phyloP scores from a whole-genome alignment of 208 protist species.

The Acanthamoeba healyi region DNA sequence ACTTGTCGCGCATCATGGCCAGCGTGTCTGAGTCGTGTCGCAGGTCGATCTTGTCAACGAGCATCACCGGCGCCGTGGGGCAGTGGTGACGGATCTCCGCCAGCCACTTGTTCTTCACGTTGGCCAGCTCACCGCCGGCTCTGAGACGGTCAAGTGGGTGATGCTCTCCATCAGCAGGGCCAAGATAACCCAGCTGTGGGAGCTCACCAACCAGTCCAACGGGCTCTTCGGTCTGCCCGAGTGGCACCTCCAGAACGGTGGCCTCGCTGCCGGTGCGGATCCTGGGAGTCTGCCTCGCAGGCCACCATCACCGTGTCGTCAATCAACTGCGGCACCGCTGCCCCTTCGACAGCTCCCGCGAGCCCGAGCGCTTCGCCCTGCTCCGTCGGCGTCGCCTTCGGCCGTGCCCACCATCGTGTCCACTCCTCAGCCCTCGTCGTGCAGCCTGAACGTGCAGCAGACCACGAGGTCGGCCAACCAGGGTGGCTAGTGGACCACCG shows the following conservation, averaged over 20 bases:
- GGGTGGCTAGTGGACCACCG: conserved; percentile 10
- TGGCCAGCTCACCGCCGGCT: not conserved
- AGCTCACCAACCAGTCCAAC: not conserved
- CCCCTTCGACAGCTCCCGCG: no score
- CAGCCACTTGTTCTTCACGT: conserved; percentile 5
- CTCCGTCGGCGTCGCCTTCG: not conserved
- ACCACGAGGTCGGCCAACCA: not conserved
- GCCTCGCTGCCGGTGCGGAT: not conserved
- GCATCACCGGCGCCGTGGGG: not conserved
- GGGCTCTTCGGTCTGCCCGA: not conserved
- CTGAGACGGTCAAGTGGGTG: not conserved
- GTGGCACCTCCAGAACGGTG: not conserved
- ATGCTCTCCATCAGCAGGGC: not conserved
- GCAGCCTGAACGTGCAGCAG: not conserved
- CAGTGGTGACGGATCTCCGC: conserved; percentile 27
- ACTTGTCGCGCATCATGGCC: not conserved
- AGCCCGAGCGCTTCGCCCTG: no score
- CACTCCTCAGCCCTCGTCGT: not conserved
- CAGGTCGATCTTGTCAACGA: conserved; percentile 19
- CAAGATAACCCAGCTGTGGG: conserved; percentile 22
- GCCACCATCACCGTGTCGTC: conserved; percentile 19
- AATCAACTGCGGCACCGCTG: not conserved
- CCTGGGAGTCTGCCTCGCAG: not conserved
- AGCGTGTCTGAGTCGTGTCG: not conserved
- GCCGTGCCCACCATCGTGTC: not conserved